A percentile compares a stretch with the other conserved stretches of the same genome.
Evolutionary conservation across 2,329 filamentous ascomycete species (phyloP).

Genomic region (Aureobasidium mangrovei): DNA sequence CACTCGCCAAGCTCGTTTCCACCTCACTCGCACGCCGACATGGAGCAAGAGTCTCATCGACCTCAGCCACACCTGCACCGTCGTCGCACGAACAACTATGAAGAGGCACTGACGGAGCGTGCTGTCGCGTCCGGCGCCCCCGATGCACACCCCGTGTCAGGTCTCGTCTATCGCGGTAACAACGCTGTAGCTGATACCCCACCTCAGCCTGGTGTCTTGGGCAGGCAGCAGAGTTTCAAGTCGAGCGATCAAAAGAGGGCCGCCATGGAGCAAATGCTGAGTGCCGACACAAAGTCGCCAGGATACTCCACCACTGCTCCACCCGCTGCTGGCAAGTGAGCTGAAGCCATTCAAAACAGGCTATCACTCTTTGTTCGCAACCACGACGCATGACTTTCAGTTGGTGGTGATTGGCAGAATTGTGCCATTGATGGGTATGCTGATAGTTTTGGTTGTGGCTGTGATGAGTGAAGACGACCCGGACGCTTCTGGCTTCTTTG

Average conservation of each 20-base stretch:
- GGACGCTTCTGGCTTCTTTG: background rate
- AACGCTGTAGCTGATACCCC: background rate
- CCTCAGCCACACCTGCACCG: slow-evolving; percentile 16
- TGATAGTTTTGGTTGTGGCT: too few species aligned
- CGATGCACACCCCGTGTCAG: background rate
- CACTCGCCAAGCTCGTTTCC: slow-evolving; percentile 9
- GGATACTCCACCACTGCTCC: slow-evolving; percentile 3
- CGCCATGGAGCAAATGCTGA: slow-evolving; percentile 23
- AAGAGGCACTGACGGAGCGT: slow-evolving; percentile 19
- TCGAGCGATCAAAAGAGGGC: slow-evolving; percentile 24
- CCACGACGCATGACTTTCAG: too few species aligned
- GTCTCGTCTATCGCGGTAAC: slow-evolving; percentile 13
- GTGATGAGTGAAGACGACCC: background rate
- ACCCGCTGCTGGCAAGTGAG: background rate
- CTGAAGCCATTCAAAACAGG: background rate
- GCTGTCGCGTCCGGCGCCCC: slow-evolving; percentile 7
- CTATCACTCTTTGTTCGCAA: too few species aligned
- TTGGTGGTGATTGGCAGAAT: too few species aligned
- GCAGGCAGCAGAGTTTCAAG: slow-evolving; percentile 24
- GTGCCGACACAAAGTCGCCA: slow-evolving; percentile 3
- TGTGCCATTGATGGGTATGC: too few species aligned
- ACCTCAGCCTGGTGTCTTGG: slow-evolving; percentile 15
- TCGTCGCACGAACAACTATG: slow-evolving; percentile 23
- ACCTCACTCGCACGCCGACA: slow-evolving; percentile 2
- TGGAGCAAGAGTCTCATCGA: slow-evolving; percentile 5